phyloP scores from a whole-genome alignment of 2,329 filamentous ascomycete species.

The Fusarium sp. region DNA sequence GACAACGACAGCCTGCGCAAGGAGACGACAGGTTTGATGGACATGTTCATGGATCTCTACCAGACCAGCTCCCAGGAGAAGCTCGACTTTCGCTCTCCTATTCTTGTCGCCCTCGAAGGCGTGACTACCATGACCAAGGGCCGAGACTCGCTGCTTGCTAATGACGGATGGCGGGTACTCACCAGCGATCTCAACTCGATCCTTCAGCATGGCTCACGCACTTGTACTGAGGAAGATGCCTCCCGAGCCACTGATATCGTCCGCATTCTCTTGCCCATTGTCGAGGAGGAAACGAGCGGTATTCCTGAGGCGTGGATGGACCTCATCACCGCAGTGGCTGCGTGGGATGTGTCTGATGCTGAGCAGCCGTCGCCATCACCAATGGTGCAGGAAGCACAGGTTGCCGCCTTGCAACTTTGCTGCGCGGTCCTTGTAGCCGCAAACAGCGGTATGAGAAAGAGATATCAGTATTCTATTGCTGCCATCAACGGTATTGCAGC shows the following conservation, averaged over 20 bases:
- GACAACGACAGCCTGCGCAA: constrained; percentile 69
- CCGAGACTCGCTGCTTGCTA: constrained; percentile 58
- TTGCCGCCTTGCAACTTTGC: constrained; percentile 68
- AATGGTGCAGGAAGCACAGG: constrained; percentile 60
- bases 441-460: constrained; percentile 58
- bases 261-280: constrained; percentile 64
- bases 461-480: constrained; percentile 63
- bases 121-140: constrained; percentile 63
- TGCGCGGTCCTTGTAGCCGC: constrained; percentile 63
- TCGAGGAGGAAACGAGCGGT: constrained; percentile 59
- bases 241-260: constrained; percentile 67
- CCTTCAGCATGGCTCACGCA: constrained; percentile 49
- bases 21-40: constrained; percentile 69
- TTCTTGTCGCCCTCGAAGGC: constrained; percentile 71
- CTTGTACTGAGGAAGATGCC: constrained; percentile 46
- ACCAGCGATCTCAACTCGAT: constrained; percentile 61
- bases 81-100: constrained; percentile 67
- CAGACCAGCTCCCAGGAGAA: constrained; percentile 48
- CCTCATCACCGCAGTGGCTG: constrained; percentile 63
- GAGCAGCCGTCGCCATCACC: constrained; percentile 16
- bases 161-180: constrained; percentile 67
- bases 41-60: constrained; percentile 75
- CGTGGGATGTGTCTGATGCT: constrained; percentile 56
- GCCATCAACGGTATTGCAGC: constrained; percentile 62
- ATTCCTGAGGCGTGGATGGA: constrained; percentile 69